These are phyloP conservation scores for Begonia fuchsioides DNA, from an alignment of 306 rosid species.

Conservation along the genomic window DNA sequence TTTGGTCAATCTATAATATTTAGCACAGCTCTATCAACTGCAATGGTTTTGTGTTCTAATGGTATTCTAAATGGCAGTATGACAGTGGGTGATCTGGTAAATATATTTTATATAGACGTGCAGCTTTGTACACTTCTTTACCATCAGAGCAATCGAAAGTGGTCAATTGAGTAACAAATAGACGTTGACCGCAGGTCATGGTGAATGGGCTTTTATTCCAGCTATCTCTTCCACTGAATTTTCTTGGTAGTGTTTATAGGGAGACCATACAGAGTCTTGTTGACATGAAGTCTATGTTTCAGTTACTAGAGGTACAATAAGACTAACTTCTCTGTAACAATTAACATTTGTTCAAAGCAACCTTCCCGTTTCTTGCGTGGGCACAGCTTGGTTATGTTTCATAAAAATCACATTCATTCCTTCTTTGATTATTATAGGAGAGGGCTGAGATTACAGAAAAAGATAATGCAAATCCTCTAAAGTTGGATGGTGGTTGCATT, in stretches of 20 bases:
- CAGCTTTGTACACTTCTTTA: constrained; percentile 4
- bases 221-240: constrained; percentile 90
- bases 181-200: constrained; percentile 50
- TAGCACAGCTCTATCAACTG: constrained; percentile 88
- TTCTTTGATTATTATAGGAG: constrained; percentile 39
- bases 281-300: constrained; percentile 97
- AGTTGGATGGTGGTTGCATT: constrained; percentile 53
- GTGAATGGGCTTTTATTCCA: constrained; percentile 99
- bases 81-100: constrained; percentile 97
- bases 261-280: constrained; percentile 93
- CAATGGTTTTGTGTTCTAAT: constrained; percentile 90
- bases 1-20: constrained; percentile 87
- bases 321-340: background rate
- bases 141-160: constrained; percentile 3
- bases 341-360: background rate
- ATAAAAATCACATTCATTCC: background rate
- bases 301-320: constrained; percentile 72
- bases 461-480: constrained; percentile 52
- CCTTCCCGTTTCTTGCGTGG: background rate
- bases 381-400: background rate
- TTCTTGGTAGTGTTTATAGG: constrained; percentile 95
- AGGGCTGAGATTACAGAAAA: constrained; percentile 60
- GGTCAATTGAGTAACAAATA: constrained; percentile 7
- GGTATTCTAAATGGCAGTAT: constrained; percentile 66
- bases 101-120: constrained; percentile 10